Conservation (phyloP, 2,329 filamentous ascomycete species). For the Epichloe elymi region DNA sequence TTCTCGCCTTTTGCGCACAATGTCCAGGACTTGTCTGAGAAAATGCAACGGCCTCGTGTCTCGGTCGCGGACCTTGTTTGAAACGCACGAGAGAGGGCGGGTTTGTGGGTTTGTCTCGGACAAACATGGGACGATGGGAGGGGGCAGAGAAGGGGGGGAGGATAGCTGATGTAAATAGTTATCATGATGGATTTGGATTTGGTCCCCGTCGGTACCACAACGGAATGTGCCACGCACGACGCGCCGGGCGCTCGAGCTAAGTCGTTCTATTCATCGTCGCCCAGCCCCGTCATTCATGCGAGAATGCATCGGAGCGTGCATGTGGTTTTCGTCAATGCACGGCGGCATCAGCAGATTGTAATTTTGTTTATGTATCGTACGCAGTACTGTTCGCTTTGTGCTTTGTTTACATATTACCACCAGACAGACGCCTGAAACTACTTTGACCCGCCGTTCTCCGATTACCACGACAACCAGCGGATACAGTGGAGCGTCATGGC, state of each 20-base stretch:
- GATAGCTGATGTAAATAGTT: not conserved
- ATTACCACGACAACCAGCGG: constrained; percentile 13
- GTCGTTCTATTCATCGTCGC: not conserved
- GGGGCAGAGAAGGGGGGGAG: too few species aligned
- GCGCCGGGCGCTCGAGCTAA: not conserved
- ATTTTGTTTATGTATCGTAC: too few species aligned
- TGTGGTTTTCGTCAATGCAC: not conserved
- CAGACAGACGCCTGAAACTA: not conserved
- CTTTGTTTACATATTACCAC: too few species aligned
- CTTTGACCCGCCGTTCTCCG: constrained; percentile 1
- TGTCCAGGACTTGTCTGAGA: not conserved
- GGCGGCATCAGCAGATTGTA: too few species aligned
- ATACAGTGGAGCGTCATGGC: not conserved
- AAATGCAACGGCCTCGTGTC: not conserved
- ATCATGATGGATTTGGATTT: not conserved
- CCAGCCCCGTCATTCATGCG: not conserved
- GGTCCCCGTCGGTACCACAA: too few species aligned
- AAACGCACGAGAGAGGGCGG: not conserved
- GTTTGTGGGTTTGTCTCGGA: constrained; percentile 1
- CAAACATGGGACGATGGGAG: not conserved
- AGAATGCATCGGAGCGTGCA: not conserved
- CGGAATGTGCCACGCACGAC: not conserved
- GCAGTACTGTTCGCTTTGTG: too few species aligned
- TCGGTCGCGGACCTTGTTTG: constrained; percentile 2
- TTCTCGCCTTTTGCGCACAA: not conserved